Percentiles rank a stretch among this genome's conserved stretches.
These are phyloP conservation scores for Trypanosoma cruzi DNA, from an alignment of 208 protist species.

Conservation along the genomic window DNA sequence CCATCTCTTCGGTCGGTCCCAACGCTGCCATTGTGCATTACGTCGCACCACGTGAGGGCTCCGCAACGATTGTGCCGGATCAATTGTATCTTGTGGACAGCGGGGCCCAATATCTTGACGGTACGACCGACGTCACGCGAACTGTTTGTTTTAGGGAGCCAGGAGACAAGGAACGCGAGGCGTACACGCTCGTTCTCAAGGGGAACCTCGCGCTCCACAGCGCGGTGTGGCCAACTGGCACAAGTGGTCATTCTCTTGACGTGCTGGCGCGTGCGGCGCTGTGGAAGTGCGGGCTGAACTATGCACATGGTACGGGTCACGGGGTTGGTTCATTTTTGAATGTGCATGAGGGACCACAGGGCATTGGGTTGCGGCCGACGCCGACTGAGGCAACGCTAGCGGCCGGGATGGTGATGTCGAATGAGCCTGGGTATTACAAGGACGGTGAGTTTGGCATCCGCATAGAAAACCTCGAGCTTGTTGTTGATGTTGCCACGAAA, in stretches of 20 bases:
- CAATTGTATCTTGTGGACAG: constrained; percentile 96
- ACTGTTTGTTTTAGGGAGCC: constrained; percentile 92
- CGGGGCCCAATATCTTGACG: constrained; percentile 95
- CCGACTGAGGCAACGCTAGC: constrained; percentile 62
- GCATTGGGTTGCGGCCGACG: constrained; percentile 57
- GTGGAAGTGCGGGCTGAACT: constrained; percentile 95
- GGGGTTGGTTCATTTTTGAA: constrained; percentile 97
- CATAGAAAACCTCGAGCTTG: constrained; percentile 97
- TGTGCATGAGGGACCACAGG: constrained; percentile 96
- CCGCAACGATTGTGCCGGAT: constrained; percentile 59
- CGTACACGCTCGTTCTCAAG: constrained; percentile 97
- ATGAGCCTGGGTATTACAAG: constrained; percentile 98
- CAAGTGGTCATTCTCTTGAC: constrained; percentile 86
- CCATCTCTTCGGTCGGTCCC: constrained; percentile 90
- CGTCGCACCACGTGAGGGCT: constrained; percentile 57
- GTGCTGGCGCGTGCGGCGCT: constrained; percentile 87
- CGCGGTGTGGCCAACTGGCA: constrained; percentile 88
- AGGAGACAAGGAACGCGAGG: constrained; percentile 69
- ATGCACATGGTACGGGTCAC: constrained; percentile 96
- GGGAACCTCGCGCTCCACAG: constrained; percentile 92
- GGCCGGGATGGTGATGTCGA: constrained; percentile 76
- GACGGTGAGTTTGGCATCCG: constrained; percentile 97
- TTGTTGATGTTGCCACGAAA: constrained; percentile 60
- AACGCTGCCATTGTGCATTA: constrained; percentile 98
- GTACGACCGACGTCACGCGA: constrained; percentile 97